Percentiles rank a stretch among this genome's conserved stretches.
These are phyloP conservation scores for Kodamaea derodonti DNA, from an alignment of 1,139 yeast species.

Conservation along the genomic window DNA sequence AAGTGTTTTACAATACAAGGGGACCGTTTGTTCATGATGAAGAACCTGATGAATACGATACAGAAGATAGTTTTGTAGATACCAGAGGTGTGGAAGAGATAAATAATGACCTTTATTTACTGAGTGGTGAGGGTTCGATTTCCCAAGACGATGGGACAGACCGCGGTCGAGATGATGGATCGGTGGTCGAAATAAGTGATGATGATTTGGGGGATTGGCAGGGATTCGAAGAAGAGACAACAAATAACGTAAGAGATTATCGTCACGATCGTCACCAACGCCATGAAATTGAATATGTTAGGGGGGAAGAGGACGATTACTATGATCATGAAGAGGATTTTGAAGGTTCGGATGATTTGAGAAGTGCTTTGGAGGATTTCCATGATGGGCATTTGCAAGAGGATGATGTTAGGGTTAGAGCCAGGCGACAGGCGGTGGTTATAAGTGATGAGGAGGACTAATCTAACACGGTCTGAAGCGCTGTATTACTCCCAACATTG, in stretches of 20 bases:
- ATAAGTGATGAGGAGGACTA: conserved; percentile 14
- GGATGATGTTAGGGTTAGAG: conserved; percentile 6
- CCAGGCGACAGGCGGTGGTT: conserved; percentile 7
- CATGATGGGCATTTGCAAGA: conserved; percentile 14
- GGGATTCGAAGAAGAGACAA: conserved; percentile 10
- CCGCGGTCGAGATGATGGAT: conserved; percentile 1
- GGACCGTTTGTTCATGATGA: conserved; percentile 7
- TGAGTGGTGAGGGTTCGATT: neutral
- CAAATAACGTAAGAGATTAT: conserved; percentile 1
- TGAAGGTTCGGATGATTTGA: conserved; percentile 10
- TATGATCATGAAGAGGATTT: conserved; percentile 1
- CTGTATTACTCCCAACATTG: no score
- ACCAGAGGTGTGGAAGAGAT: conserved; percentile 15
- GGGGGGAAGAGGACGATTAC: neutral
- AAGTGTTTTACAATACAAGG: conserved; percentile 25
- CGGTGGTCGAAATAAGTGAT: neutral
- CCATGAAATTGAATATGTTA: neutral
- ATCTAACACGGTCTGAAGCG: no score
- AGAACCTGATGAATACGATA: conserved; percentile 16
- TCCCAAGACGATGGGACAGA: neutral
- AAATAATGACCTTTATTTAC: conserved; percentile 6
- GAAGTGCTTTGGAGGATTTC: conserved; percentile 15
- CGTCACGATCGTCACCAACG: conserved; percentile 5
- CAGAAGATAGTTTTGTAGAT: conserved; percentile 24
- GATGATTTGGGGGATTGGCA: conserved; percentile 8